Percentiles rank a stretch among this genome's conserved stretches.
These are phyloP conservation scores for Calamus simplicifolius DNA, from an alignment of 176 grass and related monocot species.

Conservation along the genomic window DNA sequence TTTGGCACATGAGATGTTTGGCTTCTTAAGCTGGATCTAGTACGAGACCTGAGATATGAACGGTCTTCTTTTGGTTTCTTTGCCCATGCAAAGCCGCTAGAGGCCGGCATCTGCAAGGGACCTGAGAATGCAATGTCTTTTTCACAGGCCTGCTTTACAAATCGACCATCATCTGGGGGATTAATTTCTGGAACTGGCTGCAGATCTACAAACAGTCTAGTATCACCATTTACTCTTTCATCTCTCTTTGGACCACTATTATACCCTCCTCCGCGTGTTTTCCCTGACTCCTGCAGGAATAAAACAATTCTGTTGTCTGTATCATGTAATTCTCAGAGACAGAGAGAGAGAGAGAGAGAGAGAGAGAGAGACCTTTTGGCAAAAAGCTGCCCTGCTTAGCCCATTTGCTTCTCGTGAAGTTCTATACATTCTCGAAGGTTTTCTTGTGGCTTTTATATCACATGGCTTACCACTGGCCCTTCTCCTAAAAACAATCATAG, in stretches of 20 bases:
- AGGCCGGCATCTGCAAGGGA: slow-evolving; percentile 33
- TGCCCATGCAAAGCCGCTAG: slow-evolving; percentile 60
- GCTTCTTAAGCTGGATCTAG: slow-evolving; percentile 7
- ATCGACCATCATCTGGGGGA: slow-evolving; percentile 10
- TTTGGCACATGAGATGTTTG: background rate
- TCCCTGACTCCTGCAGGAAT: slow-evolving; percentile 4
- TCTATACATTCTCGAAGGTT: slow-evolving; percentile 8
- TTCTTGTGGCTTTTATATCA: slow-evolving; percentile 3
- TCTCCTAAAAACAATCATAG: slow-evolving; percentile 15
- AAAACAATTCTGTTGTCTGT: too few relatives aligned
- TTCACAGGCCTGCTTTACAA: slow-evolving; percentile 21
- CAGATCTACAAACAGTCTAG: slow-evolving; percentile 40
- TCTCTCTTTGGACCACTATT: slow-evolving; percentile 11
- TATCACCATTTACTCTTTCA: slow-evolving; percentile 16
- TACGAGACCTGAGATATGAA: slow-evolving; percentile 2
- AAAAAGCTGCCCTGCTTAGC: slow-evolving; percentile 4
- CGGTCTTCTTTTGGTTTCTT: slow-evolving; percentile 48
- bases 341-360: background rate
- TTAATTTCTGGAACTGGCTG: slow-evolving; percentile 30
- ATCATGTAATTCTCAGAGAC: too few relatives aligned
- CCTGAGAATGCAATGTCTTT: slow-evolving; percentile 23
- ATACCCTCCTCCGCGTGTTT: background rate
- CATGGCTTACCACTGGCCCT: slow-evolving; percentile 14
- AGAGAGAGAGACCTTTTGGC: slow-evolving; percentile 28
- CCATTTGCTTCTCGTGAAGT: slow-evolving; percentile 12